Evolutionary conservation across 2,329 filamentous ascomycete genomes (phyloP), one percentile per base, ranked within the genome.

Genomic region (Cordyceps javanica): DNA sequence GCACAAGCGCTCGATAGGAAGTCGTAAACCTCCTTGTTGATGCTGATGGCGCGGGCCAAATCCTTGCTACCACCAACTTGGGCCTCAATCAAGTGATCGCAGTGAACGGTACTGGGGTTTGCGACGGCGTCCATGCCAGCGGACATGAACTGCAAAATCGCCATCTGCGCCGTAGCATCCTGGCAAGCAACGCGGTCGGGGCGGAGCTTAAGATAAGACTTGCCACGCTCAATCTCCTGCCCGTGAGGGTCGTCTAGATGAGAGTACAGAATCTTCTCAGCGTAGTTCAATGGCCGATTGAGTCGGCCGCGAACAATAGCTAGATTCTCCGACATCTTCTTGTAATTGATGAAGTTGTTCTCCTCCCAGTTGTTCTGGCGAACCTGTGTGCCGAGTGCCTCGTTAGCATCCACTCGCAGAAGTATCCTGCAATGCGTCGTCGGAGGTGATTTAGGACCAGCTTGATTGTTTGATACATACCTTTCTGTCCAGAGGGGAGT

Each of bases 21-120:
- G 78, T 97, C 89, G 79, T 97, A 99, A 67, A 99, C 94, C 77
- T 97, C 93, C 83, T 95, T 96, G 87, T 97, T 97, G 80, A 96
- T 96, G 67, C 86, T 83, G 70, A 93, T 81, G 68, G 94, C 94
- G 70, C 93, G 86, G 61, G 85, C 88, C 75, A 97, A 81, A 89
- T 99, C 94, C 85, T 97, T 94, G 63, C 82, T 85, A 68, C 92
- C 92, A 72, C 94, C 94, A 69, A 93, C 73, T 78, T 97, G 93
- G 61, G 93, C 94, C 82, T 97, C 93, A 75, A 99, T 99, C 82
- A 99, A 86, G 79, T 99, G 94, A 77, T 99, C 94, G 73, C 94
- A 97, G 85, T 99, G 94, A 63, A 99, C 93, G 51, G 93, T 97
- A 68, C 88, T 86, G 53, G 94, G 94, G 69, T 95, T 97, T 62